Evolutionary conservation across 202 grass and related monocot genomes (phyloP), one percentile per base, ranked within the genome.

Genomic region (Musa balbisiana): DNA sequence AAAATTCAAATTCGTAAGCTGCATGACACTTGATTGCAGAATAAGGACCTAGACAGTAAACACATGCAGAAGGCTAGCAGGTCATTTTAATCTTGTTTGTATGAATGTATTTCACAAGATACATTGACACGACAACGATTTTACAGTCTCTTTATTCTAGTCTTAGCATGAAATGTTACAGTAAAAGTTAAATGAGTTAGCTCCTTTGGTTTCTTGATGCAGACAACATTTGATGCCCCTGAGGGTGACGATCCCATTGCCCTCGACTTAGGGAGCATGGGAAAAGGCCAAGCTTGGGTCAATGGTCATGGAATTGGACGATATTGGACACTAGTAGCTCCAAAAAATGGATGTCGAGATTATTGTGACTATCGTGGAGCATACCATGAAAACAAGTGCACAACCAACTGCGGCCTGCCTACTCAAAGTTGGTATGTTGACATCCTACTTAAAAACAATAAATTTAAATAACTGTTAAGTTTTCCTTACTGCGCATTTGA

Each of bases 231-330:
- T 91, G 87, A 89, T 93, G 77, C 76, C 24, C 93, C 93, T 11
- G 52, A 87, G 87, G 93, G 88, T 73, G 86, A 73, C 19, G 86
- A 89, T 58, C 90, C 93, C 50, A 81, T 93, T 65, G 84, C 93
- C 24, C 83, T 97, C 74, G 83, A 84, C 83, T 81, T 97, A 72
- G 93, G 93, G 78, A 93, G 90, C 83, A 93, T 97, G 93, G 90
- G 90, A 60, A 97, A 97, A 78, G 93, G 93, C 6, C 93, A 93
- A 83, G 90, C 81, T 77, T 97, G 93, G 93, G 86, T 97, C 54
- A 97, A 93, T 83, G 93, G 93, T 17, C 53, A 79, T 81, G 84
- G 83, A 53, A 91, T 93, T 86, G 93, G 93, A 67, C 85, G 93
- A 59, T 93, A 93, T 77, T 97, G 93, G 90, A 89, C 86, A 25